Percentiles rank a stretch among this genome's conserved stretches.
phyloP scores from a whole-genome alignment of 2,329 filamentous ascomycete species.

The Botrytis deweyae region DNA sequence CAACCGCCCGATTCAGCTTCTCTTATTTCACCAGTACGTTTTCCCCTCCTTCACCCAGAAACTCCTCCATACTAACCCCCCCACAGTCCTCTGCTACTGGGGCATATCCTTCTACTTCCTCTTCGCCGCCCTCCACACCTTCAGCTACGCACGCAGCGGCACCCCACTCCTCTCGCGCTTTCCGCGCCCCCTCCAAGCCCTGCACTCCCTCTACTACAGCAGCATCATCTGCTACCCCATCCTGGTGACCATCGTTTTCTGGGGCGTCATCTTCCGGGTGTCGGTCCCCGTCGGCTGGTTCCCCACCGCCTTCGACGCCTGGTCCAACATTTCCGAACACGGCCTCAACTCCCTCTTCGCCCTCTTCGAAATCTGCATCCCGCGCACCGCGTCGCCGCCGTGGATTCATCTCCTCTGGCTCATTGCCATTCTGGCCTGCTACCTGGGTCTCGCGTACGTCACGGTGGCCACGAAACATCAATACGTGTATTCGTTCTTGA shows the following conservation, averaged over 20 bases:
- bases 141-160: slow-evolving; percentile 60
- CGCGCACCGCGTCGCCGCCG: slow-evolving; percentile 62
- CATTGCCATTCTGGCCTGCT: slow-evolving; percentile 67
- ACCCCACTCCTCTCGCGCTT: slow-evolving; percentile 57
- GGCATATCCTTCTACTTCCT: slow-evolving; percentile 78
- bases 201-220: slow-evolving; percentile 65
- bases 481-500: slow-evolving; percentile 78
- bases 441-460: slow-evolving; percentile 72
- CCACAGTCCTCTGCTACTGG: slow-evolving; percentile 63
- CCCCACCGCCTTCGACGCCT: slow-evolving; percentile 51
- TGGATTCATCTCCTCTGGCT: slow-evolving; percentile 67
- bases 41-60: background rate
- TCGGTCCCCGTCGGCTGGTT: slow-evolving; percentile 44
- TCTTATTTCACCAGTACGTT: slow-evolving; percentile 72
- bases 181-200: slow-evolving; percentile 60
- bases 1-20: slow-evolving; percentile 51
- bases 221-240: slow-evolving; percentile 63
- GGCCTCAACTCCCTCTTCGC: slow-evolving; percentile 71
- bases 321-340: slow-evolving; percentile 72
- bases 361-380: slow-evolving; percentile 70
- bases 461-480: slow-evolving; percentile 68
- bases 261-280: slow-evolving; percentile 56
- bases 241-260: slow-evolving; percentile 70
- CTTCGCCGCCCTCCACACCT: slow-evolving; percentile 65
- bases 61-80: background rate